Base-by-base conservation (phyloP, 164 flowering plant species). In the Umbilicus rupestris region DNA sequence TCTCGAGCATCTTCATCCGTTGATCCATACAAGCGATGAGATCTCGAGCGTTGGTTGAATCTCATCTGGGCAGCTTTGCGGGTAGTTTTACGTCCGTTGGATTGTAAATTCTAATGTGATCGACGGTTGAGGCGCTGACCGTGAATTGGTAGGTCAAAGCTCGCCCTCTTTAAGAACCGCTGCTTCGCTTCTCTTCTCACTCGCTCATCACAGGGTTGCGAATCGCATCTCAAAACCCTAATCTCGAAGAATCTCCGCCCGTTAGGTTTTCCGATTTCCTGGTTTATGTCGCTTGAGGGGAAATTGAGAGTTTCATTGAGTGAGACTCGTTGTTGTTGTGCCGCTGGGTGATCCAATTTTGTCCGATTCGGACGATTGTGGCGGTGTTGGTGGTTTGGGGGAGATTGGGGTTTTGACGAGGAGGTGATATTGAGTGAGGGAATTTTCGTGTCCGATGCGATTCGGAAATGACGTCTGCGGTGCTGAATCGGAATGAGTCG, bases 401-500 rank as follows among this genome's bases (percentile, higher is more conserved):
- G 44, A 24, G 31, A 26, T 52, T 52, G 4, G 31, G 59, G 59
- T 55, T 52, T 52, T 52, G 59, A 20, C 26, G 10, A 1, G 22
- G 55, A 17, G n/a, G 44, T 35, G 7, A 41, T 9, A 2, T 7
- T 49, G 30, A 24, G 59, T 20, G 15, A 20, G 11, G 31, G 3
- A 10, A 15, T 28, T 2, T 7, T 41, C 16, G 44, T 10, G 44
- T 49, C 55, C 55, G 55, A 52, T 52, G 59, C 59, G 31, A 52
- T 26, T 52, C 17, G 33, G 19, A 4, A 26, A 55, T 55, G 60
- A 55, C 60, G 19, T 55, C 60, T 26, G 60, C 33, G 33, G 60
- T 55, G 31, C 28, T 55, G 31, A 55, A 55, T 55, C 31, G 60
- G 33, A 55, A 26, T 55, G 60, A 55, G 60, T 28, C 35, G 33